Evolutionary conservation across 192 early-diverging fungal species (phyloP).

Genomic region (Backusella parvicylindrica): DNA sequence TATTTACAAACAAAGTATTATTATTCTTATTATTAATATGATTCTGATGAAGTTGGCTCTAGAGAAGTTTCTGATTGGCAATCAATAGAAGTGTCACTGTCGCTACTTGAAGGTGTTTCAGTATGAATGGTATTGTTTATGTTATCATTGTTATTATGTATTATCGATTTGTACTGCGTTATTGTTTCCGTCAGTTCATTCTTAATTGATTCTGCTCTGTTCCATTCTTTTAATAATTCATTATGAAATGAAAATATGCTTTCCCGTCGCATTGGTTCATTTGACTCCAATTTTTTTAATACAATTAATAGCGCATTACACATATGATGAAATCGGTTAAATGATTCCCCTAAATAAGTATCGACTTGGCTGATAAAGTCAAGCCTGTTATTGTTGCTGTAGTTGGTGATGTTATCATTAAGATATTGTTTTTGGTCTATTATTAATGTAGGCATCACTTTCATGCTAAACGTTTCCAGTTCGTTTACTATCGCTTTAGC

Average conservation of each 20-base stretch:
- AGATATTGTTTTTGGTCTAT: not conserved
- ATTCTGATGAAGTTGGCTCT: not conserved
- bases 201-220: slow-evolving; percentile 10
- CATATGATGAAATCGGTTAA: slow-evolving; percentile 11
- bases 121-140: not conserved
- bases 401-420: not conserved
- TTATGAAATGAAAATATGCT: slow-evolving; percentile 11
- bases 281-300: slow-evolving; percentile 16
- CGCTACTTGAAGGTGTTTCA: not conserved
- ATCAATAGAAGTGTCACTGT: not conserved
- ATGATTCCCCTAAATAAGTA: slow-evolving; percentile 6
- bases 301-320: slow-evolving; percentile 18
- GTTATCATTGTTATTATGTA: not conserved
- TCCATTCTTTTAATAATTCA: slow-evolving; percentile 17
- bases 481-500: slow-evolving; percentile 19
- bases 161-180: not conserved
- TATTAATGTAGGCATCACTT: slow-evolving; percentile 1
- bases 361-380: not conserved
- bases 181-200: not conserved
- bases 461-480: slow-evolving; percentile 6
- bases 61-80: not conserved
- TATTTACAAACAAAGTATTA: not conserved
- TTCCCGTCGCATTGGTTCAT: slow-evolving; percentile 9
- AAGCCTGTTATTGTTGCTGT: not conserved
- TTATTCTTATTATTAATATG: not conserved